Conservation (phyloP, 176 grass and related monocot species). For the Poa annua region DNA sequence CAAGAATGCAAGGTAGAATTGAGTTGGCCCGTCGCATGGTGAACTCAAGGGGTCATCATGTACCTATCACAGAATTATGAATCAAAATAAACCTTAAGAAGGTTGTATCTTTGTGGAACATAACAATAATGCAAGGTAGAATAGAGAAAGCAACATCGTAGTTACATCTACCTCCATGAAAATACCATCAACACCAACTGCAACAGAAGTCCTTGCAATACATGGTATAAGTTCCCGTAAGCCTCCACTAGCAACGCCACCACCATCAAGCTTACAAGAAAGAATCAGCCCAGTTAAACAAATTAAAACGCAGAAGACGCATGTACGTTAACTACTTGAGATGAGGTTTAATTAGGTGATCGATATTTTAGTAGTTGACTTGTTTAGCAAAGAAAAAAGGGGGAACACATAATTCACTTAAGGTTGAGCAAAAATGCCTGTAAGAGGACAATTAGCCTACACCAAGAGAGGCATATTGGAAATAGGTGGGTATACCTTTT, state of each 20-base stretch:
- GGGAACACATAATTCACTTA: not conserved
- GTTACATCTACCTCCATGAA: slow-evolving; percentile 88
- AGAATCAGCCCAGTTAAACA: slow-evolving; percentile 23
- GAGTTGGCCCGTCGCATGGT: slow-evolving; percentile 94
- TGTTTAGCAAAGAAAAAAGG: not conserved
- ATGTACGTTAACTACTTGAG: not conserved
- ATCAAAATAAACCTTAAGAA: slow-evolving; percentile 22
- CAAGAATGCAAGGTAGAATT: too few species aligned
- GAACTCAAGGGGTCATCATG: slow-evolving; percentile 88
- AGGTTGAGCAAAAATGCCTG: not conserved
- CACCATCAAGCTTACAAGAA: slow-evolving; percentile 84
- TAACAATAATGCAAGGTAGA: not conserved
- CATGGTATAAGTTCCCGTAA: slow-evolving; percentile 93
- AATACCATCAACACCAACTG: slow-evolving; percentile 92
- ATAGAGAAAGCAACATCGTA: slow-evolving; percentile 17
- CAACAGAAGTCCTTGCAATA: slow-evolving; percentile 88
- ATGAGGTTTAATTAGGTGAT: not conserved
- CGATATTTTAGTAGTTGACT: slow-evolving; percentile 8
- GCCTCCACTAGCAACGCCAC: slow-evolving; percentile 92
- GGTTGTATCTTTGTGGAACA: not conserved
- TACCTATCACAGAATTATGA: slow-evolving; percentile 50
- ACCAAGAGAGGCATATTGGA: not conserved
- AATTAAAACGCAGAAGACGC: slow-evolving; percentile 9
- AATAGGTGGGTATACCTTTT: slow-evolving; percentile 62
- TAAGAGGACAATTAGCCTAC: not conserved